phyloP scores from a whole-genome alignment of 2,329 filamentous ascomycete genomes.

The Aspergillus phoenicis region DNA sequence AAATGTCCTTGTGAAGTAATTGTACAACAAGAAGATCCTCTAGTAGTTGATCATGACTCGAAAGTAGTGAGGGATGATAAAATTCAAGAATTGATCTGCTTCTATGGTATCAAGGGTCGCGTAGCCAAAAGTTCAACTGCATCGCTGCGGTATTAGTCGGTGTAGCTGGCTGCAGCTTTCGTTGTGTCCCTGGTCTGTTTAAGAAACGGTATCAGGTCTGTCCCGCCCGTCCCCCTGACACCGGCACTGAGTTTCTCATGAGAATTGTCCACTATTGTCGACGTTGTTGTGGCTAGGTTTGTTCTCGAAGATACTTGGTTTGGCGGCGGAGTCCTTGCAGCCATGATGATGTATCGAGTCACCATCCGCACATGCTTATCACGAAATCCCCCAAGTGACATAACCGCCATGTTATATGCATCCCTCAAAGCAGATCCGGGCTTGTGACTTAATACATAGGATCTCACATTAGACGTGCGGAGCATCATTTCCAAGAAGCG shows the following conservation, averaged over 20 bases:
- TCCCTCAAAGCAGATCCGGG: slow-evolving; percentile 39
- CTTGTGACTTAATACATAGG: slow-evolving; percentile 43
- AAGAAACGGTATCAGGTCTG: slow-evolving; percentile 56
- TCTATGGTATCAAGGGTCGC: neutral
- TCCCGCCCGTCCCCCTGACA: slow-evolving; percentile 55
- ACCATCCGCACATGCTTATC: slow-evolving; percentile 58
- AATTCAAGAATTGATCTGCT: neutral
- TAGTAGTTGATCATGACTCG: too few species aligned
- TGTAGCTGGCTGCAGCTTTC: slow-evolving; percentile 41
- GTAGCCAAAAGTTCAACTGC: neutral
- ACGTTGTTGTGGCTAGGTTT: slow-evolving; percentile 52
- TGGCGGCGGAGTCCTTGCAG: slow-evolving; percentile 32
- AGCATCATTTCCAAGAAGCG: slow-evolving; percentile 54
- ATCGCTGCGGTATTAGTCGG: slow-evolving; percentile 13
- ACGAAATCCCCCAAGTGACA: slow-evolving; percentile 50
- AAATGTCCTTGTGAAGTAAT: neutral
- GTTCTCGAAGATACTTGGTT: slow-evolving; percentile 23
- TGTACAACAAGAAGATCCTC: neutral
- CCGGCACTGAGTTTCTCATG: slow-evolving; percentile 37
- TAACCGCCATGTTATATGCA: slow-evolving; percentile 52
- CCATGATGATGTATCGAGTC: slow-evolving; percentile 56
- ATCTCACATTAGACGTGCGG: slow-evolving; percentile 49
- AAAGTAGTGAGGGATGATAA: too few species aligned
- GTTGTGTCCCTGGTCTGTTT: slow-evolving; percentile 57
- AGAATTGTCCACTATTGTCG: slow-evolving; percentile 34